phyloP scores from a whole-genome alignment of 805 yeast genomes.

The Metschnikowia sp. region DNA sequence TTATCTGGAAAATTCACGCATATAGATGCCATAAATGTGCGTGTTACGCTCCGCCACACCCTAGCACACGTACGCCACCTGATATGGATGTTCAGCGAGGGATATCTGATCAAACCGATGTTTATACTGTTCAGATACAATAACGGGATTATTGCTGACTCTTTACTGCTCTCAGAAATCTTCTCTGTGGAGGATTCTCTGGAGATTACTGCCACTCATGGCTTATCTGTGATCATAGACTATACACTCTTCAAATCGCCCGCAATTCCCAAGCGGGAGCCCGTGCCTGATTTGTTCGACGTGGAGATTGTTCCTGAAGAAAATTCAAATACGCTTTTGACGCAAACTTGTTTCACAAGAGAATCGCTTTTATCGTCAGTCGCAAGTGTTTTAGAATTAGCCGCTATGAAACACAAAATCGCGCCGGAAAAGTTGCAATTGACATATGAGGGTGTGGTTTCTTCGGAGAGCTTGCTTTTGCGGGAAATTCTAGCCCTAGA shows the following conservation, averaged over 20 bases:
- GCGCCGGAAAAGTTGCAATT: slow-evolving; percentile 1
- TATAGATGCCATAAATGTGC: slow-evolving; percentile 4
- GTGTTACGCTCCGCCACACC: slow-evolving; percentile 24
- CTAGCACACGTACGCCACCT: slow-evolving; percentile 23
- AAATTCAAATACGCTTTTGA: slow-evolving; percentile 1
- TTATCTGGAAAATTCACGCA: background rate
- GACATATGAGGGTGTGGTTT: background rate
- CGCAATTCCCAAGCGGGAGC: slow-evolving; percentile 23
- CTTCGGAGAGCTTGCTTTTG: slow-evolving; percentile 10
- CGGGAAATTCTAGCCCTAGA: slow-evolving; percentile 21
- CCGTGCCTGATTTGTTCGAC: slow-evolving; percentile 25
- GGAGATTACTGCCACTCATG: background rate
- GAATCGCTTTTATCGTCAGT: slow-evolving; percentile 23
- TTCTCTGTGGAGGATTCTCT: slow-evolving; percentile 8
- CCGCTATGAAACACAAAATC: slow-evolving; percentile 11
- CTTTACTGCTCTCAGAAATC: slow-evolving; percentile 13
- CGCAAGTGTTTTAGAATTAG: slow-evolving; percentile 17
- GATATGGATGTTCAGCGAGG: slow-evolving; percentile 29
- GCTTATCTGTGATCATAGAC: slow-evolving; percentile 22
- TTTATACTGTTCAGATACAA: slow-evolving; percentile 17
- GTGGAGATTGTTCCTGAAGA: slow-evolving; percentile 9
- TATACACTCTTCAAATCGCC: slow-evolving; percentile 20
- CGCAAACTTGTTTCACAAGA: slow-evolving; percentile 10
- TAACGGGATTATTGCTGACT: slow-evolving; percentile 12
- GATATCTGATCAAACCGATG: slow-evolving; percentile 25